These are phyloP conservation scores for Sugiyamaella neomexicana DNA, from an alignment of 1,139 yeast genomes.

Conservation along the genomic window DNA sequence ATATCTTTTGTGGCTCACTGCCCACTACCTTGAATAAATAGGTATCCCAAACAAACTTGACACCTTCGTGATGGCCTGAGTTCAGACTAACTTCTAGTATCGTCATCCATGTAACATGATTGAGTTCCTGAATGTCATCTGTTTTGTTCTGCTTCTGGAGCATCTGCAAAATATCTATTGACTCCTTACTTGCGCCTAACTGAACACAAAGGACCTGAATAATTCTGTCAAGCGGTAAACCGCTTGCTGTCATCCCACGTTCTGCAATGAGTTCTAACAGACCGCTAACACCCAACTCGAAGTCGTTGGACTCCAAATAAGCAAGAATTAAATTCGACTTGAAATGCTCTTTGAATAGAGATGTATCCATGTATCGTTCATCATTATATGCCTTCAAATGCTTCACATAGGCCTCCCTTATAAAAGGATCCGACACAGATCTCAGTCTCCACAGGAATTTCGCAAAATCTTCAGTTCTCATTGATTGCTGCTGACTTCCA, in stretches of 20 bases:
- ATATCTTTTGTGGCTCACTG: not conserved
- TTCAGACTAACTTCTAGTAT: slow-evolving; percentile 7
- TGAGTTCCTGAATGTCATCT: not conserved
- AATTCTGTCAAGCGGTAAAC: not conserved
- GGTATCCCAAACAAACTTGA: slow-evolving; percentile 12
- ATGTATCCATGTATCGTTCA: not conserved
- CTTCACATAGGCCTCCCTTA: slow-evolving; percentile 12
- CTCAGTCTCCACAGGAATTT: slow-evolving; percentile 16
- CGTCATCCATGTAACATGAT: slow-evolving; percentile 6
- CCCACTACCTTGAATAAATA: not conserved
- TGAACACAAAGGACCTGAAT: not conserved
- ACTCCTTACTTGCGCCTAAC: slow-evolving; percentile 5
- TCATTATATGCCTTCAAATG: not conserved
- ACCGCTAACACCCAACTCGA: slow-evolving; percentile 11
- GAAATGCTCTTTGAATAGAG: not conserved
- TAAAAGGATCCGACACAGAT: slow-evolving; percentile 19
- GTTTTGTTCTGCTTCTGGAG: not conserved
- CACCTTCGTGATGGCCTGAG: slow-evolving; percentile 4
- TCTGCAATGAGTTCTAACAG: not conserved
- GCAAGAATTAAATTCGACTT: slow-evolving; percentile 13
- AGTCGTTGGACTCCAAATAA: slow-evolving; percentile 14
- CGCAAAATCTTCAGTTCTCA: slow-evolving; percentile 14
- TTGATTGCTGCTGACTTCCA: not conserved
- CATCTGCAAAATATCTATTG: slow-evolving; percentile 1
- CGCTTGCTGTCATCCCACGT: not conserved